These are phyloP conservation scores for Gynochthodes officinalis DNA, from an alignment of 257 asterid species.

Conservation along the genomic window DNA sequence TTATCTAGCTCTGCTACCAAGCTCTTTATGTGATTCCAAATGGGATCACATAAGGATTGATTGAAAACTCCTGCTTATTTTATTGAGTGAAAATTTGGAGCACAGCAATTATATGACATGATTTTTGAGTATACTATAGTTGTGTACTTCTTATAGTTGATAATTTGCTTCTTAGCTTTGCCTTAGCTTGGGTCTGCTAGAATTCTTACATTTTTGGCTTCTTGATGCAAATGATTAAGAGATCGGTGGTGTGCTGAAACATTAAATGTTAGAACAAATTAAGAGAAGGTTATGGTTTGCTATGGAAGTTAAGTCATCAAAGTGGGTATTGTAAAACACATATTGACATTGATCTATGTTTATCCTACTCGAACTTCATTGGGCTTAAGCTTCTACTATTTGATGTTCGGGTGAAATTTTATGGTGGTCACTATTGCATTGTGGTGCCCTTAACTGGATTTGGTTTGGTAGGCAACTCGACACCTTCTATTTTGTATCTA, in stretches of 20 bases:
- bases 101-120: background rate
- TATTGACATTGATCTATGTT: background rate
- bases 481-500: background rate
- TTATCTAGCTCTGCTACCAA: background rate
- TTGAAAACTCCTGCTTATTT: too few species aligned
- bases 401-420: background rate
- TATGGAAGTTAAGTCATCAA: too few species aligned
- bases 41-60: background rate
- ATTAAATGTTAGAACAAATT: background rate
- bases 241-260: slow-evolving; percentile 1
- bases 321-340: background rate
- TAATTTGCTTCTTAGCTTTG: background rate
- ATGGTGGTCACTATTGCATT: background rate
- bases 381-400: background rate
- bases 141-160: background rate
- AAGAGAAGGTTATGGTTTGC: background rate
- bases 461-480: background rate
- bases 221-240: background rate
- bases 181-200: background rate
- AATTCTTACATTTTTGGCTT: background rate
- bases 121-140: background rate
- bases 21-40: background rate
- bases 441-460: background rate
- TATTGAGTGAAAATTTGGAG: background rate
- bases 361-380: background rate